These are phyloP conservation scores for Peniophora sp. DNA, from an alignment of 1,284 basidiomycete species.

Conservation along the genomic window DNA sequence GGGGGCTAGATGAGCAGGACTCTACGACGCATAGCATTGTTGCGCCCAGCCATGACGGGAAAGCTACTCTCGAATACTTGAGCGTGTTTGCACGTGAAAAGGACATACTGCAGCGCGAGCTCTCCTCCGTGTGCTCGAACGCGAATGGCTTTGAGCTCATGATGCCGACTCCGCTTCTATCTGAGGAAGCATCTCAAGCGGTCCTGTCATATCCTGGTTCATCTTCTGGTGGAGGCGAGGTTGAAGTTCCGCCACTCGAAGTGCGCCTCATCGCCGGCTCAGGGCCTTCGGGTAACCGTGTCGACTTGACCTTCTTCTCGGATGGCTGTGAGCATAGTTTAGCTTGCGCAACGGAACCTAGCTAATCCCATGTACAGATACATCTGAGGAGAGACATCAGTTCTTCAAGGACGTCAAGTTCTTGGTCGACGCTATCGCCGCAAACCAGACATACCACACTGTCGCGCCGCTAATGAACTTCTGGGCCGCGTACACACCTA, in stretches of 20 bases:
- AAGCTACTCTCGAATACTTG: conserved; percentile 2
- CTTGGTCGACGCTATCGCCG: conserved; percentile 63
- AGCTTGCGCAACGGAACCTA: neutral
- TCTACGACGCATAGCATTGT: neutral
- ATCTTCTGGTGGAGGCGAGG: neutral
- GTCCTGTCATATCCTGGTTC: neutral
- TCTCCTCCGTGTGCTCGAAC: conserved; percentile 1
- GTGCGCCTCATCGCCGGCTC: conserved; percentile 53
- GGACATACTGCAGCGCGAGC: neutral
- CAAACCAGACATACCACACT: conserved; percentile 70
- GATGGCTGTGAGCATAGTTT: conserved; percentile 66
- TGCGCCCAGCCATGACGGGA: conserved; percentile 2
- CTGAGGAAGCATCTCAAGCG: too few relatives aligned
- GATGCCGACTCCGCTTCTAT: neutral
- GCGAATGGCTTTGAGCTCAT: neutral
- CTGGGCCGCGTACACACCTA: conserved; percentile 75
- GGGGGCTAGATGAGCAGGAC: neutral
- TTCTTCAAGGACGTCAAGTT: conserved; percentile 64
- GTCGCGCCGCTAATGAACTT: conserved; percentile 76
- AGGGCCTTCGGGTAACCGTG: conserved; percentile 55
- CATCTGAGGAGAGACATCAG: conserved; percentile 48
- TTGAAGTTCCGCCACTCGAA: conserved; percentile 30
- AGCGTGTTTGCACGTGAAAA: neutral
- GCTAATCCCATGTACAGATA: conserved; percentile 37
- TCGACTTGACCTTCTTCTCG: conserved; percentile 75